A percentile compares a stretch with the other conserved stretches of the same genome.
These are phyloP conservation scores for Eucalyptus brandiana DNA, from an alignment of 345 rosid species.

Conservation along the genomic window DNA sequence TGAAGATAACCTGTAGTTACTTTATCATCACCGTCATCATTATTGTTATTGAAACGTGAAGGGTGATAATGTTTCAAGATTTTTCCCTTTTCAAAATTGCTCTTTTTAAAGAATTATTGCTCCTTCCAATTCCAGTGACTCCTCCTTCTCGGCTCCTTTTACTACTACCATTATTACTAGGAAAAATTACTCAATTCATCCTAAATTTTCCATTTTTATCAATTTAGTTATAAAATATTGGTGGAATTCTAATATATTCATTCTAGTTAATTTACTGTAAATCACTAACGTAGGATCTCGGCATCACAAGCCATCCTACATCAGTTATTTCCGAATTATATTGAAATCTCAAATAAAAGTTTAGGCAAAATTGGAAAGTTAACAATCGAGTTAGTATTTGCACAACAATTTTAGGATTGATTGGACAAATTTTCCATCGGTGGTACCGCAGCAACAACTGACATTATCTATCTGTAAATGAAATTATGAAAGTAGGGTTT, in stretches of 20 bases:
- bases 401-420: background rate
- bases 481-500: background rate
- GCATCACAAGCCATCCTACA: background rate
- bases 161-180: background rate
- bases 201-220: background rate
- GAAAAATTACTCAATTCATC: background rate
- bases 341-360: too few species aligned
- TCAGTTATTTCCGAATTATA: too few species aligned
- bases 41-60: background rate
- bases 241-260: background rate
- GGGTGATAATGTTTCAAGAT: background rate
- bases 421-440: background rate
- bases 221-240: background rate
- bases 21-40: background rate
- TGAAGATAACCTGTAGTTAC: background rate
- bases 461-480: background rate
- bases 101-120: background rate
- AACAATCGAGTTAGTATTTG: fast-evolving
- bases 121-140: background rate
- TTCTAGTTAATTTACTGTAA: background rate
- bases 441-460: background rate
- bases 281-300: fast-evolving
- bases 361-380: too few species aligned
- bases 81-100: background rate
- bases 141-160: background rate